A percentile compares a stretch with the other conserved stretches of the same genome.
Conservation (phyloP, 129 eudicot species). For the Flaveria brownii region DNA sequence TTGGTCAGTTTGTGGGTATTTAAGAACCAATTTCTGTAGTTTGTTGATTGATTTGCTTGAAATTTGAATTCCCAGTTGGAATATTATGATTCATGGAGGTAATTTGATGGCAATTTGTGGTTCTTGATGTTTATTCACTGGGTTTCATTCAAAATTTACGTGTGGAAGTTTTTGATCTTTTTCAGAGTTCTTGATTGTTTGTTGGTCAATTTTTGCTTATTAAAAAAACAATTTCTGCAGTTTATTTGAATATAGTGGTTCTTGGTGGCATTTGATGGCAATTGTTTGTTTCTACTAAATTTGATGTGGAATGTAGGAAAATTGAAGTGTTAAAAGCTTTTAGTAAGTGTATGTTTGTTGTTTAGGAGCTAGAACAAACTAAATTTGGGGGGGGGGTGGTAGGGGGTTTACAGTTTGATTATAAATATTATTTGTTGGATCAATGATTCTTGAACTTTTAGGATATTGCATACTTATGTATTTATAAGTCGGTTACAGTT, state of each 20-base stretch:
- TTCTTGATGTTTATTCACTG: no score
- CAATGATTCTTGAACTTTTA: neutral
- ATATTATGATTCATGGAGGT: neutral
- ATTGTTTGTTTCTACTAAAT: neutral
- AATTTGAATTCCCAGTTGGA: no score
- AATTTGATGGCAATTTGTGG: neutral
- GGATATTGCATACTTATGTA: neutral
- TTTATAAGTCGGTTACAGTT: neutral
- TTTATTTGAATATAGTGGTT: no score
- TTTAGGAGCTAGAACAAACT: neutral
- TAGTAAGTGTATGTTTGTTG: neutral
- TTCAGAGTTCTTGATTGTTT: no score
- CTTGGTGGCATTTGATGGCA: neutral
- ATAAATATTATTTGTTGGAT: neutral
- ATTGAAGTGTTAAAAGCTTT: conserved; percentile 2
- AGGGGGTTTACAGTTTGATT: no score
- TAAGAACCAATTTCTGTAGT: no score
- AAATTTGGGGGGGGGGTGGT: neutral
- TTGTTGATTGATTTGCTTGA: no score
- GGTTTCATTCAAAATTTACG: no score
- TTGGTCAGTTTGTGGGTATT: no score
- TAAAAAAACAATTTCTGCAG: no score
- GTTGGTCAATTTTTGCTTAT: no score
- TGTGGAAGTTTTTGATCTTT: no score
- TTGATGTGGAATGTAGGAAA: neutral